Evolutionary conservation across 23 red algal genomes (phyloP).

Genomic region (Chondrus crispus): DNA sequence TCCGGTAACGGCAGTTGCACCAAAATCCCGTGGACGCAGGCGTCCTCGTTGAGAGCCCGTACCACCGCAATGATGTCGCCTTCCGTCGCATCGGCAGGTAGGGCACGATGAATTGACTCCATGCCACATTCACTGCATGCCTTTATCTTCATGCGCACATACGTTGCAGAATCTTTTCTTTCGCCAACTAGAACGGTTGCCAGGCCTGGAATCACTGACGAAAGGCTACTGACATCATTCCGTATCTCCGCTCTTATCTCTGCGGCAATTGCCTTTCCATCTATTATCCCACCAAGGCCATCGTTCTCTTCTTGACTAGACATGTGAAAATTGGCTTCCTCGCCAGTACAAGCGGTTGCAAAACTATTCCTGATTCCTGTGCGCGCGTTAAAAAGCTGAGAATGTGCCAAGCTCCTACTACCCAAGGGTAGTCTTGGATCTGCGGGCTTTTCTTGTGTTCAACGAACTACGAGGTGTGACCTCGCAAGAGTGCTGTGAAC

Average conservation of each 20-base stretch:
- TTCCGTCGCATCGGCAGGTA: conserved; percentile 67
- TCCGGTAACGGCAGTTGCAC: conserved; percentile 89
- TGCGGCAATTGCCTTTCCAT: conserved; percentile 85
- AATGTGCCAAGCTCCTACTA: too few relatives aligned
- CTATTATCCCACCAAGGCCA: conserved; percentile 50
- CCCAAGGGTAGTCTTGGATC: too few relatives aligned
- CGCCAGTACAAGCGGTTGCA: too few relatives aligned
- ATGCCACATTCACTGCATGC: conserved; percentile 83
- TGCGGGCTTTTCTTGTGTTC: too few relatives aligned
- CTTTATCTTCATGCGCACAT: conserved; percentile 87
- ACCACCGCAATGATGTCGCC: conserved; percentile 55
- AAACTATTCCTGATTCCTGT: too few relatives aligned
- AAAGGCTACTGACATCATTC: conserved; percentile 28
- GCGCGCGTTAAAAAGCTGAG: too few relatives aligned
- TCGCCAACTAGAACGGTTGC: conserved; percentile 83
- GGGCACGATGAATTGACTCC: conserved; percentile 55
- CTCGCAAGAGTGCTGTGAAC: too few relatives aligned
- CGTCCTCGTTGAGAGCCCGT: conserved; percentile 53
- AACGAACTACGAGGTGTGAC: too few relatives aligned
- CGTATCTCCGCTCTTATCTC: conserved; percentile 63
- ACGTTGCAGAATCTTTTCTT: conserved; percentile 78
- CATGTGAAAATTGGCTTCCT: too few relatives aligned
- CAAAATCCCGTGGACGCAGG: conserved; percentile 86
- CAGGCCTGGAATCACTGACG: conserved; percentile 57
- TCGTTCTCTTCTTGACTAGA: too few relatives aligned